phyloP scores from a whole-genome alignment of 805 yeast genomes.

The Jamesozyma hellenica region DNA sequence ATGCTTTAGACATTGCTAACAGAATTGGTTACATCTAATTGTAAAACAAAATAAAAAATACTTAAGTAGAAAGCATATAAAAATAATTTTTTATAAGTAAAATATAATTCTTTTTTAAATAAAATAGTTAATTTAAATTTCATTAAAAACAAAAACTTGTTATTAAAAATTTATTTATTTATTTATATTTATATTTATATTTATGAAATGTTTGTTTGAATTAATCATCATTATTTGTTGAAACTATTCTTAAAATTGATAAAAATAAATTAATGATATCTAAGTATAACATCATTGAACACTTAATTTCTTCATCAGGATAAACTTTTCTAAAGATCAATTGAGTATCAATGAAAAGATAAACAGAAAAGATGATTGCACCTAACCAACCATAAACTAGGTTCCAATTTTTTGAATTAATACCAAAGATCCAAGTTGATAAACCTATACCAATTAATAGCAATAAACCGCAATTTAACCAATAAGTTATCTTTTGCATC shows the following conservation, averaged over 20 bases:
- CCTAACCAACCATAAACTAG: slow-evolving; percentile 62
- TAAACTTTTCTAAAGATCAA: slow-evolving; percentile 60
- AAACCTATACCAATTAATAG: slow-evolving; percentile 63
- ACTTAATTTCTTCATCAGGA: slow-evolving; percentile 79
- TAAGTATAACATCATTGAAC: slow-evolving; percentile 67
- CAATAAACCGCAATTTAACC: slow-evolving; percentile 48
- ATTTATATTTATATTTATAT: not conserved
- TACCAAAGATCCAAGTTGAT: slow-evolving; percentile 51
- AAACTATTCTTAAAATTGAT: slow-evolving; percentile 51
- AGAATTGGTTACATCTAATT: slow-evolving; percentile 95
- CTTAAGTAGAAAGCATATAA: not conserved
- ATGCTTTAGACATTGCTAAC: slow-evolving; percentile 99
- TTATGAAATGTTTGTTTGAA: not conserved
- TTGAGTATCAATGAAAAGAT: slow-evolving; percentile 75
- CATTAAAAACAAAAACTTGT: not conserved
- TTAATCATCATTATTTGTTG: slow-evolving; percentile 12
- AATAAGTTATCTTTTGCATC: slow-evolving; percentile 27
- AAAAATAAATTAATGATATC: slow-evolving; percentile 77
- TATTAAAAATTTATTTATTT: not conserved
- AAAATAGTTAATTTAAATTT: not conserved
- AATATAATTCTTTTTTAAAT: no score
- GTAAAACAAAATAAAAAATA: not conserved
- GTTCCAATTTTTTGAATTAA: slow-evolving; percentile 45
- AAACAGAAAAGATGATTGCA: slow-evolving; percentile 61
- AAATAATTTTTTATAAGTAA: not conserved